phyloP scores from a whole-genome alignment of 768 basidiomycete species.

The Leccinellum luteum region DNA sequence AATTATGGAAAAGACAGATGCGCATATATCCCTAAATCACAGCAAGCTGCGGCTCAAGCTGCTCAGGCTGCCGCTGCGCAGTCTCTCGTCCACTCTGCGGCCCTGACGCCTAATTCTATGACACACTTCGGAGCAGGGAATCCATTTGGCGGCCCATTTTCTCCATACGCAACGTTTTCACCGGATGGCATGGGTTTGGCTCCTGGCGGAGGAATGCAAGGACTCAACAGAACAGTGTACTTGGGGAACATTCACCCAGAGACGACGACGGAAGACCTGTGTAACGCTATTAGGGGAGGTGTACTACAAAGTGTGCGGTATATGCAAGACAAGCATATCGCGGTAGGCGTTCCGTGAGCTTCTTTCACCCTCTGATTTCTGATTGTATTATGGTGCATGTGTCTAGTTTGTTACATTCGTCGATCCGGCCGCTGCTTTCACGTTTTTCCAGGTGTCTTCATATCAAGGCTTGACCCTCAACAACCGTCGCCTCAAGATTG shows the following conservation, averaged over 20 bases:
- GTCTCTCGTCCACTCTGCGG: slow-evolving; percentile 53
- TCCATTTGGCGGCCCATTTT: slow-evolving; percentile 37
- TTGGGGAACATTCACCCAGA: slow-evolving; percentile 97
- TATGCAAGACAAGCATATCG: slow-evolving; percentile 97
- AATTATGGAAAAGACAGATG: slow-evolving; percentile 99
- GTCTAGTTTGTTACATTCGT: slow-evolving; percentile 92
- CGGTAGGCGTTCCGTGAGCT: slow-evolving; percentile 50
- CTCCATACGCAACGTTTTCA: slow-evolving; percentile 52
- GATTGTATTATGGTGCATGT: background rate
- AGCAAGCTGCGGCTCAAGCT: slow-evolving; percentile 83
- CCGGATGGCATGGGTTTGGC: slow-evolving; percentile 38
- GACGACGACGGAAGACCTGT: slow-evolving; percentile 91
- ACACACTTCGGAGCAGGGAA: slow-evolving; percentile 29
- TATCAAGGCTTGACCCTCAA: slow-evolving; percentile 89
- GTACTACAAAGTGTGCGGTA: slow-evolving; percentile 93
- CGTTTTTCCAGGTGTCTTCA: slow-evolving; percentile 91
- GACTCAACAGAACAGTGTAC: slow-evolving; percentile 91
- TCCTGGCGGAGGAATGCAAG: slow-evolving; percentile 39
- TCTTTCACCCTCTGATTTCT: slow-evolving; percentile 2
- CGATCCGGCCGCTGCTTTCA: slow-evolving; percentile 88
- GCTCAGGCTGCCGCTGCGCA: slow-evolving; percentile 87
- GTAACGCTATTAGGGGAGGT: slow-evolving; percentile 96
- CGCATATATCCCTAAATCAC: slow-evolving; percentile 95
- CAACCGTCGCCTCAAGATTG: slow-evolving; percentile 92
- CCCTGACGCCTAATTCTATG: slow-evolving; percentile 31